phyloP scores from a whole-genome alignment of 495 filamentous ascomycete species.

The Halenospora varia region DNA sequence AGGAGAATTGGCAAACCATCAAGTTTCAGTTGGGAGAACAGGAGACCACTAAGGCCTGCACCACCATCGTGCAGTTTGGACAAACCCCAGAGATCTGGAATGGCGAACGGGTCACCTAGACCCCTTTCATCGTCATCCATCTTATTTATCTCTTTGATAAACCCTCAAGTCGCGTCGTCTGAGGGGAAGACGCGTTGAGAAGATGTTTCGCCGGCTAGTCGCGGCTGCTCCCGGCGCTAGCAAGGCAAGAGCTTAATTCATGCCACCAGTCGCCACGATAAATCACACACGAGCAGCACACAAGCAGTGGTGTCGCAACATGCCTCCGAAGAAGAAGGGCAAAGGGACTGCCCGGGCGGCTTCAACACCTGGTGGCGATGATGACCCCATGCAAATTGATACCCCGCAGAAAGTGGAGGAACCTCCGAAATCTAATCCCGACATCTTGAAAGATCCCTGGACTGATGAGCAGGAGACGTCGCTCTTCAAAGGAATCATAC shows the following conservation, averaged over 20 bases:
- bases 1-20: conserved; percentile 18
- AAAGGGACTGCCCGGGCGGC: conserved; percentile 36
- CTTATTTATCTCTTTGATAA: conserved; percentile 12
- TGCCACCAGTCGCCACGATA: neutral
- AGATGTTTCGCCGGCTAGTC: neutral
- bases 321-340: conserved; percentile 73
- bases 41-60: conserved; percentile 14
- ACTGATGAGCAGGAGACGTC: conserved; percentile 92
- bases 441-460: conserved; percentile 68
- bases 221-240: neutral
- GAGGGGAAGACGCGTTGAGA: conserved; percentile 7
- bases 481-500: conserved; percentile 81
- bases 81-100: conserved; percentile 59
- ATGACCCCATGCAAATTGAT: conserved; percentile 49
- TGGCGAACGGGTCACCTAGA: conserved; percentile 60
- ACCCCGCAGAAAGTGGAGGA: conserved; percentile 40
- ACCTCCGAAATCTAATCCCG: conserved; percentile 33
- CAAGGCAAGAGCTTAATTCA: neutral
- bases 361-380: conserved; percentile 40
- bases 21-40: conserved; percentile 22
- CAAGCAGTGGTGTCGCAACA: conserved; percentile 26
- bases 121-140: conserved; percentile 37
- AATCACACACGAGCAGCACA: neutral
- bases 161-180: conserved; percentile 8
- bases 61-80: conserved; percentile 6